Evolutionary conservation across 805 yeast species (phyloP).

Genomic region (Hanseniaspora guilliermondii): DNA sequence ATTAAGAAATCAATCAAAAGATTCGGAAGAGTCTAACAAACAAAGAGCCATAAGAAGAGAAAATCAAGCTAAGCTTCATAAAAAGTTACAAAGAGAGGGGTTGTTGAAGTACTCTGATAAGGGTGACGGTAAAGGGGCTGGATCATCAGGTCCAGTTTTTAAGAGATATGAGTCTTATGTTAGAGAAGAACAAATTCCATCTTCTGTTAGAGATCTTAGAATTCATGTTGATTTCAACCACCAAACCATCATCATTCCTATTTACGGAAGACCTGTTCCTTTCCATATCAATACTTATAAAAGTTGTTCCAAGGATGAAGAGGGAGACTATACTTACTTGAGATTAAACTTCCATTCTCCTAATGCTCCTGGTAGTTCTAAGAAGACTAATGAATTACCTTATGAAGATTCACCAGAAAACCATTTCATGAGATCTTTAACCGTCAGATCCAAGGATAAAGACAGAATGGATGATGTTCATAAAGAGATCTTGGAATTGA

Average conservation of each 20-base stretch:
- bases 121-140: constrained; percentile 43
- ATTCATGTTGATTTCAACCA: constrained; percentile 78
- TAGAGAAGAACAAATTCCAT: constrained; percentile 84
- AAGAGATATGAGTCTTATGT: constrained; percentile 89
- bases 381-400: constrained; percentile 69
- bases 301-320: constrained; percentile 89
- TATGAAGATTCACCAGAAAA: constrained; percentile 81
- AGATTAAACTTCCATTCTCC: constrained; percentile 90
- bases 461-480: constrained; percentile 83
- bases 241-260: constrained; percentile 82
- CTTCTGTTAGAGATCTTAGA: constrained; percentile 65
- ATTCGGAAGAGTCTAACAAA: constrained; percentile 49
- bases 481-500: constrained; percentile 81
- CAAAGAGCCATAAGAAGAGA: constrained; percentile 65
- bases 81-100: constrained; percentile 77
- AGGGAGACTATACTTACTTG: constrained; percentile 84
- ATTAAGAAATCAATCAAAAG: constrained; percentile 59
- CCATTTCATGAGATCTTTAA: constrained; percentile 73
- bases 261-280: constrained; percentile 93
- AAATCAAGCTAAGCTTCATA: constrained; percentile 72
- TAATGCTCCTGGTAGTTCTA: constrained; percentile 61
- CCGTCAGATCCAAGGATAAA: constrained; percentile 79
- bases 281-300: constrained; percentile 90
- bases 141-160: constrained; percentile 51
- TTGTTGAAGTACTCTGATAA: constrained; percentile 67